Conservation (phyloP, 345 rosid genomes). For the Eucalyptus cloeziana region DNA sequence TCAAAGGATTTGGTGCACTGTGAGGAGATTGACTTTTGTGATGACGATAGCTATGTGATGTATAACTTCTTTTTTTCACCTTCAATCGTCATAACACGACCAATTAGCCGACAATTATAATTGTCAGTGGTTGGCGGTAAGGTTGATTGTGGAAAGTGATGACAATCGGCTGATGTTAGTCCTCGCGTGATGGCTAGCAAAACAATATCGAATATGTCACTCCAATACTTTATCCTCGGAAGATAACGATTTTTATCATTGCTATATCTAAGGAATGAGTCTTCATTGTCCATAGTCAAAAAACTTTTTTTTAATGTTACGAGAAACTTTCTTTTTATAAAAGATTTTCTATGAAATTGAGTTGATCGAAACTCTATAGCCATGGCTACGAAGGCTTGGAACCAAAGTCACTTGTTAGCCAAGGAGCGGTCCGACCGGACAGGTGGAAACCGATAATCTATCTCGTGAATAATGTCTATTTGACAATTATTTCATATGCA, state of each 20-base stretch:
- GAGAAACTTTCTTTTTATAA: not conserved
- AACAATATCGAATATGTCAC: not conserved
- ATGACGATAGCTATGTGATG: not conserved
- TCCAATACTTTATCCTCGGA: not conserved
- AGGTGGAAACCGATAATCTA: not conserved
- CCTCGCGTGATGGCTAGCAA: not conserved
- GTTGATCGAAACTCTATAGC: not conserved
- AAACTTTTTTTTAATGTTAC: not conserved
- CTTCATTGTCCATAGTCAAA: not conserved
- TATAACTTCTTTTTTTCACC: fast-evolving
- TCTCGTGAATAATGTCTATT: not conserved
- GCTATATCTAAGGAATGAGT: not conserved
- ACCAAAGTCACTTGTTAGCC: too few species aligned
- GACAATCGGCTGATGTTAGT: not conserved
- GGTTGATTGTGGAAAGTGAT: not conserved
- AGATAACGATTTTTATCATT: fast-evolving
- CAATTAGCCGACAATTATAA: fast-evolving
- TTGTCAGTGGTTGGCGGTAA: fast-evolving
- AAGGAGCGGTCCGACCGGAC: not conserved
- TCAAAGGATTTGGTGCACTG: not conserved
- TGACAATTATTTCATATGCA: not conserved
- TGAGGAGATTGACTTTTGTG: not conserved
- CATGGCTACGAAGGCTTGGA: not conserved
- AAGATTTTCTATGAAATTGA: not conserved
- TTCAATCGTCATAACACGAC: not conserved